These are phyloP conservation scores for Colletotrichum ledebouriae DNA, from an alignment of 2,329 filamentous ascomycete genomes.

Conservation along the genomic window DNA sequence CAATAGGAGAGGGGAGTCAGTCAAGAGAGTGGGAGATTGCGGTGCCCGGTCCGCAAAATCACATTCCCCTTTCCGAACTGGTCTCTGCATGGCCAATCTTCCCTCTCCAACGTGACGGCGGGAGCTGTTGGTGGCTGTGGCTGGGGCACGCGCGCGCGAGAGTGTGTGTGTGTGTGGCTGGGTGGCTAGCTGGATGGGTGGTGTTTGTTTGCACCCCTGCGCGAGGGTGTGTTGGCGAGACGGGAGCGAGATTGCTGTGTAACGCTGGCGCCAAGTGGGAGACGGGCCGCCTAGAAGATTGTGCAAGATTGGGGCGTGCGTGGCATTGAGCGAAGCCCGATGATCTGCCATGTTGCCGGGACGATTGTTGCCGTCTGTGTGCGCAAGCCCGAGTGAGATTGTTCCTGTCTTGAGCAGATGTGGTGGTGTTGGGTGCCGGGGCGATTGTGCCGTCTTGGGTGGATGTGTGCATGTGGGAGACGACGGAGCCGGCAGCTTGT, in stretches of 20 bases:
- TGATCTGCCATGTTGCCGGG: neutral
- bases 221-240: neutral
- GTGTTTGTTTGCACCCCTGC: constrained; percentile 6
- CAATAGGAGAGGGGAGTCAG: neutral
- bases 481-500: neutral
- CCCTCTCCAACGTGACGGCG: neutral
- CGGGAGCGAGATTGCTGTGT: neutral
- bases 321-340: neutral
- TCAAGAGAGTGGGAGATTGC: neutral
- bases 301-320: neutral
- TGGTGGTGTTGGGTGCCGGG: neutral
- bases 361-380: neutral
- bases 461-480: neutral
- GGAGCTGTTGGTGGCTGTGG: neutral
- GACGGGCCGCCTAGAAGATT: too few relatives aligned
- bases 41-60: constrained; percentile 10
- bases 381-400: neutral
- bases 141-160: too few relatives aligned
- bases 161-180: too few relatives aligned
- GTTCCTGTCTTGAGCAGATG: neutral
- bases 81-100: neutral
- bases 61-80: neutral
- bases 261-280: neutral
- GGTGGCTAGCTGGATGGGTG: too few relatives aligned
- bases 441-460: too few relatives aligned